phyloP scores from a whole-genome alignment of 495 filamentous ascomycete species.

The Physcia stellaris region DNA sequence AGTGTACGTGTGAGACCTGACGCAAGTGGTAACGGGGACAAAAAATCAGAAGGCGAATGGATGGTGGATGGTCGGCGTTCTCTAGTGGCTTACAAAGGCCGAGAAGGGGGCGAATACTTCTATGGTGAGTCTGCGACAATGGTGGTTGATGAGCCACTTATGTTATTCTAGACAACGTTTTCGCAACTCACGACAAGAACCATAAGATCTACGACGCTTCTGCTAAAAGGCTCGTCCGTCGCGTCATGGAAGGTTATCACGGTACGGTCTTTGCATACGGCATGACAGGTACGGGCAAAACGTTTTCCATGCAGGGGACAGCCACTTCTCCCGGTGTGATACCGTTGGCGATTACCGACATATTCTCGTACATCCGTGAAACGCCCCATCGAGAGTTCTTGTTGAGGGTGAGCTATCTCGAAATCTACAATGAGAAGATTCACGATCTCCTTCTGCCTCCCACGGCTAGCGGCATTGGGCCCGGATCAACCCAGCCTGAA shows the following conservation, averaged over 20 bases:
- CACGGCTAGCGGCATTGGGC: constrained; percentile 30
- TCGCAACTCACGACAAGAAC: constrained; percentile 83
- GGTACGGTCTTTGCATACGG: constrained; percentile 98
- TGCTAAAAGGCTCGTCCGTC: constrained; percentile 84
- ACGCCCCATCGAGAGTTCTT: constrained; percentile 90
- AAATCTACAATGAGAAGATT: constrained; percentile 98
- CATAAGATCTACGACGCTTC: constrained; percentile 83
- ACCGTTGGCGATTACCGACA: constrained; percentile 92
- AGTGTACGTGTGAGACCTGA: constrained; percentile 90
- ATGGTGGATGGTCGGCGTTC: constrained; percentile 75
- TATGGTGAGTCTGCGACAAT: constrained; percentile 52
- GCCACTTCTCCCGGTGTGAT: constrained; percentile 96
- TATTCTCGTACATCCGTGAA: constrained; percentile 96
- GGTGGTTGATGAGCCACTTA: neutral
- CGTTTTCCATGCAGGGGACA: constrained; percentile 98
- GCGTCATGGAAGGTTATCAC: constrained; percentile 98
- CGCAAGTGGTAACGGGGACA: constrained; percentile 42
- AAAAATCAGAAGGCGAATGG: constrained; percentile 70
- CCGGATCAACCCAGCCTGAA: constrained; percentile 43
- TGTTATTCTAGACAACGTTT: constrained; percentile 92
- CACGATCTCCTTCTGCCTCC: constrained; percentile 80
- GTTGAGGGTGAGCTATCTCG: constrained; percentile 90
- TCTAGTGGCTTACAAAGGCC: constrained; percentile 68
- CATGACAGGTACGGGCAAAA: constrained; percentile 98
- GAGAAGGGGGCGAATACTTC: constrained; percentile 82